These are phyloP conservation scores for Colletotrichum eleusines DNA, from an alignment of 2,329 filamentous ascomycete species.

Conservation along the genomic window DNA sequence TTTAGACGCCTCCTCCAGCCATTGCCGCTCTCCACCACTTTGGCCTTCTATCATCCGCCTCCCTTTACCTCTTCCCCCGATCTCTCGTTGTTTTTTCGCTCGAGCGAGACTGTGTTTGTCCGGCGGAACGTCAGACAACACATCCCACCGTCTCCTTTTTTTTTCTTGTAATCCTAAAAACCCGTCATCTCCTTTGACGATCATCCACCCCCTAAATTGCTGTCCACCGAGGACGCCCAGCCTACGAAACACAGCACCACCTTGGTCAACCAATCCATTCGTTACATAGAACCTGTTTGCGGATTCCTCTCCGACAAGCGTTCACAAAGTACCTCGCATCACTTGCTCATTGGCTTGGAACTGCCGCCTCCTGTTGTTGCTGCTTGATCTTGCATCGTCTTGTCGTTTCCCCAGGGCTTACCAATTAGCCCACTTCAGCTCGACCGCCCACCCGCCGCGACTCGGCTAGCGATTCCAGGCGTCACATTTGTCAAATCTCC, in stretches of 20 bases:
- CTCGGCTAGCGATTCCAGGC: constrained; percentile 38
- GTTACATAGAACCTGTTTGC: constrained; percentile 40
- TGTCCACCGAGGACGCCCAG: constrained; percentile 30
- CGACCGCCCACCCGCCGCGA: constrained; percentile 27
- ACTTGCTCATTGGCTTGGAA: constrained; percentile 1
- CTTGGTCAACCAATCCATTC: constrained; percentile 39
- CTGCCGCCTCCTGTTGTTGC: constrained; percentile 10
- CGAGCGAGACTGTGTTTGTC: constrained; percentile 38
- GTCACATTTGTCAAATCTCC: constrained; percentile 38
- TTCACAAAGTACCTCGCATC: constrained; percentile 17
- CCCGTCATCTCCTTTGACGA: constrained; percentile 39
- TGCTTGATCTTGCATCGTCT: constrained; percentile 20
- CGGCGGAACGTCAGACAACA: constrained; percentile 39
- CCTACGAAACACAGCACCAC: constrained; percentile 39
- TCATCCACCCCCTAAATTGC: constrained; percentile 26
- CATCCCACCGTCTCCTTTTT: constrained; percentile 29
- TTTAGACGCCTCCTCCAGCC: constrained; percentile 36
- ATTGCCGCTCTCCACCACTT: constrained; percentile 38
- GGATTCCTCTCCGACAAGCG: constrained; percentile 21
- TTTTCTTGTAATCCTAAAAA: constrained; percentile 40
- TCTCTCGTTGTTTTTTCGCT: constrained; percentile 37
- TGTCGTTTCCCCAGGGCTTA: constrained; percentile 16
- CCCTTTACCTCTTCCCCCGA: constrained; percentile 31
- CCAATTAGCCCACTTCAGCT: constrained; percentile 39
- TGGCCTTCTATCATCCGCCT: constrained; percentile 36